Evolutionary conservation across 2,329 filamentous ascomycete genomes (phyloP), one percentile per base, ranked within the genome.

Genomic region (Microcyclosporella mali): DNA sequence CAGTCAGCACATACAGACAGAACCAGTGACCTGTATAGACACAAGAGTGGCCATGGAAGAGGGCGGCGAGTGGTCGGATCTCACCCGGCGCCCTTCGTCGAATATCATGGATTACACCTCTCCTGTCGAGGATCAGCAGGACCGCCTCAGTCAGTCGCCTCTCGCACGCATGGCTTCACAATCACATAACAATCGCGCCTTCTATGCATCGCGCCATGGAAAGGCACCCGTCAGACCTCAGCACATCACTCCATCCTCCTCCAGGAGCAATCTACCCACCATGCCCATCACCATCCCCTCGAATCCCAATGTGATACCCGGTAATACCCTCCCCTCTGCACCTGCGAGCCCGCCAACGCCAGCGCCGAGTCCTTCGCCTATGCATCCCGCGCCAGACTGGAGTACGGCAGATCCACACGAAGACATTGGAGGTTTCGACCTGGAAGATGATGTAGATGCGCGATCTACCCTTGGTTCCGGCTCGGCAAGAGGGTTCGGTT

Each of bases 391-490:
- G n/a, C 75, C 76, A 11, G 83, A 87, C 66, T 89, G 85, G 85
- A 86, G 81, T 59, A 79, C 81, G 49, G 82, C 82, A 15, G 82
- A 82, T 32, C 84, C 88, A 47, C 80, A 87, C 59, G 87, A 95
- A 63, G 87, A 94, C 61, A 79, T 84, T 52, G 86, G 90, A 56
- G 54, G 58, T 34, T 45, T 58, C 18, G 60, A 62, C 19, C 44
- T 62, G 10, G 56, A 63, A 17, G 42, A 53, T 1, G 50, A 55
- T n/a, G 56, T 53, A 15, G 38, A 45, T 14, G 36, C 38, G 6
- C 49, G 55, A 14, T 52, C 54, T 14, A 50, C 45, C 18, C 56
- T 52, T 38, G 55, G 46, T 14, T 35, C 49, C 6, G 50, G 52
- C 25, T 57, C 56, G 15, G 49, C 55, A 21, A 45, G 47, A 25